Base-by-base conservation (phyloP, 208 protist genomes). In the Trypanosomatidae sp. region DNA sequence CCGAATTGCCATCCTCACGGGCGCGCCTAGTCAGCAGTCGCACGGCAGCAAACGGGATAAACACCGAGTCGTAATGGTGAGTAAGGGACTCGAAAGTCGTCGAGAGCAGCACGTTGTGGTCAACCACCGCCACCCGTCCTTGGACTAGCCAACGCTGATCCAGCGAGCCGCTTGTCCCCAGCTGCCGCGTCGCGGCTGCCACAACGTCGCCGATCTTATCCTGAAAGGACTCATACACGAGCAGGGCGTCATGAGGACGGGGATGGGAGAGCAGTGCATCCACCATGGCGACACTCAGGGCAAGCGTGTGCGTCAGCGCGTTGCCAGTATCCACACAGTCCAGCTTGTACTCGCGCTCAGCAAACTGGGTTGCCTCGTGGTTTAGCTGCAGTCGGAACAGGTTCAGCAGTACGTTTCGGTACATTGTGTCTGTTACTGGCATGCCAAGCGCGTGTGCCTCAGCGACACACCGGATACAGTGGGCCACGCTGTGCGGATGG, bases 41-140 rank as follows among this genome's bases (percentile, higher is more conserved):
- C 1, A 97, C 75, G 13, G 79, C 62, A 0, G 90, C 85, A 66
- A 92, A 94, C 25, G 92, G 89, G 25, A 97, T 75, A 55, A 97
- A 87, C 28, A 97, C n/a, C n/a, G 89, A 85, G 80, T 97, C 92
- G 79, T 97, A 97, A 79, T 97, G 92, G 52, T 72, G 46, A 5
- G 87, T 73, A 66, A 97, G 84, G 13, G 90, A 95, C 53, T 93
- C 89, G 46, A 95, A 91, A 28, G 77, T 81, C n/a, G 89, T 83
- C 12, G 84, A 89, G n/a, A 95, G 83, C 17, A 97, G 25, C 2
- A 93, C 86, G 75, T 91, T 94, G 79, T 95, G 92, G 71, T 97
- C 92, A 19, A 95, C 81, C 1, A 97, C 89, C n/a, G 87, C 92
- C 4, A 97, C 89, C 33, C 92, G 89, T 13, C 92, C 92, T 72